Conservation (phyloP, 108 stramenopile species). For the Pseudonitzschia multistriata region DNA sequence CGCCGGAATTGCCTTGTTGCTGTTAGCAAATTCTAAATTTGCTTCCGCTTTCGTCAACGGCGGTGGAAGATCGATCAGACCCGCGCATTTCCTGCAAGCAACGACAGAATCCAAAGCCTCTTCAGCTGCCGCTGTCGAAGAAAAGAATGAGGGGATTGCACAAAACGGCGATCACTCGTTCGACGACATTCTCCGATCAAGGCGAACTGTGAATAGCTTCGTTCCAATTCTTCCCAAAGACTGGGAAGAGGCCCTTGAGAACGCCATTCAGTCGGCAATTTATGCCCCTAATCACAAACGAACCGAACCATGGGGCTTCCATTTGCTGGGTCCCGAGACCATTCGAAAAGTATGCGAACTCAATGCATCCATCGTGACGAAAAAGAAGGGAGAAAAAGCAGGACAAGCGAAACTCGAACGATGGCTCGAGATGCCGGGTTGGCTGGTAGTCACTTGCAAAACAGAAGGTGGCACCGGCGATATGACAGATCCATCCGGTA, state of each 20-base stretch:
- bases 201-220: conserved; percentile 50
- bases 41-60: background rate
- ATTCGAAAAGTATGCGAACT: conserved; percentile 41
- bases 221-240: conserved; percentile 25
- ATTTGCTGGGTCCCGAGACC: conserved; percentile 42
- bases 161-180: background rate
- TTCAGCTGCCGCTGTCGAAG: background rate
- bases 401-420: conserved; percentile 20
- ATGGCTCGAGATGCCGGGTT: conserved; percentile 53
- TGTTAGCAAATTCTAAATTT: background rate
- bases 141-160: background rate
- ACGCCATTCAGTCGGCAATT: conserved; percentile 41
- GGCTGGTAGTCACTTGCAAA: conserved; percentile 52
- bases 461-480: background rate
- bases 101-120: background rate
- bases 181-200: conserved; percentile 17
- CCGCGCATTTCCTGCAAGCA: background rate
- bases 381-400: conserved; percentile 16
- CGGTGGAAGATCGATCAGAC: background rate
- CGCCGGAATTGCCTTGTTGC: background rate
- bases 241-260: conserved; percentile 35
- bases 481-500: conserved; percentile 35
- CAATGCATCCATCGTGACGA: conserved; percentile 20
- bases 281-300: conserved; percentile 56
- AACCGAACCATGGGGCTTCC: conserved; percentile 59